Conservation (phyloP, 129 eudicot species). For the Escallonia herrerae region DNA sequence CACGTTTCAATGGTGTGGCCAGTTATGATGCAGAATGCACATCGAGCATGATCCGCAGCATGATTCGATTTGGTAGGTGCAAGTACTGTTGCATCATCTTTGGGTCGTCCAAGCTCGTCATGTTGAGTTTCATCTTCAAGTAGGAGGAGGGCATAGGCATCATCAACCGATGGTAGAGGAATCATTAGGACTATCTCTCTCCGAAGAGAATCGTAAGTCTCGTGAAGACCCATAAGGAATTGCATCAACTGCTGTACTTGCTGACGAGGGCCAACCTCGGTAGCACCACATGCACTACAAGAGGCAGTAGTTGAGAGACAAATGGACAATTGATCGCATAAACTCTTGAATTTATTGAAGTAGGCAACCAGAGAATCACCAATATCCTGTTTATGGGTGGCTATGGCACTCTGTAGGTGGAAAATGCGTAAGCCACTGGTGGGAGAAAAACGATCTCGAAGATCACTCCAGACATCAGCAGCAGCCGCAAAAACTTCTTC, state of each 20-base stretch:
- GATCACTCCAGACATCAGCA: constrained; percentile 9
- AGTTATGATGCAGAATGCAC: constrained; percentile 2
- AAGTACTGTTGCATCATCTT: constrained; percentile 2
- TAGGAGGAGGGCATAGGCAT: constrained; percentile 4
- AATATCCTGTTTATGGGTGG: neutral
- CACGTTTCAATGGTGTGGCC: constrained; percentile 9
- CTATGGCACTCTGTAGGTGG: neutral
- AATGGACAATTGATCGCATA: neutral
- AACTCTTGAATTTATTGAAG: neutral
- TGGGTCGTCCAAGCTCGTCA: neutral
- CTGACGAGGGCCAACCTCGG: neutral
- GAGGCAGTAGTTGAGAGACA: neutral
- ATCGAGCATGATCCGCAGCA: neutral
- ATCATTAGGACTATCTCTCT: constrained; percentile 3
- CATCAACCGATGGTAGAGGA: constrained; percentile 9
- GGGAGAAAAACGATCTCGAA: constrained; percentile 3
- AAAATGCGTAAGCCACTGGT: neutral
- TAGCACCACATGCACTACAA: neutral
- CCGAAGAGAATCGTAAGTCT: constrained; percentile 3
- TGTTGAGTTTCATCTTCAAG: neutral
- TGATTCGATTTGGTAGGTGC: neutral
- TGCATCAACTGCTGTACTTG: neutral
- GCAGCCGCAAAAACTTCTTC: neutral
- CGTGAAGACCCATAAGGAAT: neutral
- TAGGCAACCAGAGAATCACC: neutral